These are phyloP conservation scores for Stachybotrys chartarum DNA, from an alignment of 2,329 filamentous ascomycete genomes.

Conservation along the genomic window DNA sequence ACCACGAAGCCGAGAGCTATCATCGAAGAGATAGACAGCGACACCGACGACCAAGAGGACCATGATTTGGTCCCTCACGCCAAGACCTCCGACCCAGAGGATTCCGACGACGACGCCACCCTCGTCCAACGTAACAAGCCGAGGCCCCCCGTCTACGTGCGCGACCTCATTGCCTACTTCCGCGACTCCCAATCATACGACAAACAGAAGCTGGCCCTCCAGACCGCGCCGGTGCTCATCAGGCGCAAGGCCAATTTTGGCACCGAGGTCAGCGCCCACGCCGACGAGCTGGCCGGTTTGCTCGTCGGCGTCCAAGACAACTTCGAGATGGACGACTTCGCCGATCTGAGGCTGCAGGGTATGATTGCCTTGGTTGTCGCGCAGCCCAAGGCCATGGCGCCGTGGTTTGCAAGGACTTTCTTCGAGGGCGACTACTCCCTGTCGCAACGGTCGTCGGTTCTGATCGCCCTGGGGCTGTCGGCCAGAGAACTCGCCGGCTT, in stretches of 20 bases:
- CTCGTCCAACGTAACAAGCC: constrained; percentile 77
- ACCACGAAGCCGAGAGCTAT: constrained; percentile 35
- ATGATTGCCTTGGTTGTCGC: constrained; percentile 77
- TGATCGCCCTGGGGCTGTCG: constrained; percentile 74
- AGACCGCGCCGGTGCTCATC: constrained; percentile 72
- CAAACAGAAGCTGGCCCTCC: constrained; percentile 70
- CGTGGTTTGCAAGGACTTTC: constrained; percentile 77
- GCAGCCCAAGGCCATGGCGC: constrained; percentile 69
- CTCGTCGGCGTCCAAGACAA: constrained; percentile 79
- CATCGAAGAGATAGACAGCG: constrained; percentile 58
- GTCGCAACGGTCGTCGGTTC: constrained; percentile 71
- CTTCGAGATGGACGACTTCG: constrained; percentile 73
- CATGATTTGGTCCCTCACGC: constrained; percentile 69
- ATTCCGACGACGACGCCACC: constrained; percentile 90
- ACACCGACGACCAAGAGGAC: constrained; percentile 50
- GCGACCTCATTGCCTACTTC: constrained; percentile 73
- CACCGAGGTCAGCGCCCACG: constrained; percentile 78
- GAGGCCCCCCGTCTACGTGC: constrained; percentile 81
- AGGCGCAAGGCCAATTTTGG: constrained; percentile 84
- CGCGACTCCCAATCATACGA: constrained; percentile 80
- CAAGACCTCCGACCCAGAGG: constrained; percentile 83
- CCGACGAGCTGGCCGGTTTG: constrained; percentile 69
- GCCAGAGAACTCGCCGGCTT: constrained; percentile 81
- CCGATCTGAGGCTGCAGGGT: constrained; percentile 66
- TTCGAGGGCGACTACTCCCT: constrained; percentile 91